These are phyloP conservation scores for Dothistroma pini DNA, from an alignment of 2,329 filamentous ascomycete genomes.

Conservation along the genomic window DNA sequence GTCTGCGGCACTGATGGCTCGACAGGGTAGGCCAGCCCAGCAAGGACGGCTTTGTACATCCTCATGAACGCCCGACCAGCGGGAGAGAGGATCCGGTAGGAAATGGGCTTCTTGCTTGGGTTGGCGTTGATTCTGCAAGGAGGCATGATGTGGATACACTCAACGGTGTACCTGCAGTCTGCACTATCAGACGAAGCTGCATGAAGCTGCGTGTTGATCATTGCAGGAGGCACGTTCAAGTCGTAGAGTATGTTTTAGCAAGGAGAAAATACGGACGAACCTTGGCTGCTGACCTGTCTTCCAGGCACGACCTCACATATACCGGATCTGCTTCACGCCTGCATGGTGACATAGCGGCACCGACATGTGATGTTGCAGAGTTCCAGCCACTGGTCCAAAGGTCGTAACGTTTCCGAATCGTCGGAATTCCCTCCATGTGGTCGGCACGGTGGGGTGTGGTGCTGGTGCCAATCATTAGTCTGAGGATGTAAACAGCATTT, in stretches of 20 bases:
- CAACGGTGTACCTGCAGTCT: neutral
- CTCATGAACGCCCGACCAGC: neutral
- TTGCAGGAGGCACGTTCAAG: neutral
- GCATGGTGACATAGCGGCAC: neutral
- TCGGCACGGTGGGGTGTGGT: neutral
- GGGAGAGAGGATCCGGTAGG: neutral
- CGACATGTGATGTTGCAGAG: neutral
- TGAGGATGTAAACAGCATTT: neutral
- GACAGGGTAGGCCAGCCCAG: neutral
- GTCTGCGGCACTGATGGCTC: neutral
- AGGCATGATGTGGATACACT: neutral
- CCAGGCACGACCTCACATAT: neutral
- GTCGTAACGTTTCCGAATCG: neutral
- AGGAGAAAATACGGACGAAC: neutral
- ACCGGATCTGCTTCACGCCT: neutral
- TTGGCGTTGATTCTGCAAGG: neutral
- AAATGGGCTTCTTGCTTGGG: neutral
- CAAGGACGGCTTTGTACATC: neutral
- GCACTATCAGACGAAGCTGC: neutral
- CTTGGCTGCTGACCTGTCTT: neutral
- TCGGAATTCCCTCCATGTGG: neutral
- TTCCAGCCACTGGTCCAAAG: neutral
- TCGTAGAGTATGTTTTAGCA: neutral
- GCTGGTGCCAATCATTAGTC: neutral
- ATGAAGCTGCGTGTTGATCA: neutral